phyloP scores from a whole-genome alignment of 2,329 filamentous ascomycete species.

The Thelonectria rubi region DNA sequence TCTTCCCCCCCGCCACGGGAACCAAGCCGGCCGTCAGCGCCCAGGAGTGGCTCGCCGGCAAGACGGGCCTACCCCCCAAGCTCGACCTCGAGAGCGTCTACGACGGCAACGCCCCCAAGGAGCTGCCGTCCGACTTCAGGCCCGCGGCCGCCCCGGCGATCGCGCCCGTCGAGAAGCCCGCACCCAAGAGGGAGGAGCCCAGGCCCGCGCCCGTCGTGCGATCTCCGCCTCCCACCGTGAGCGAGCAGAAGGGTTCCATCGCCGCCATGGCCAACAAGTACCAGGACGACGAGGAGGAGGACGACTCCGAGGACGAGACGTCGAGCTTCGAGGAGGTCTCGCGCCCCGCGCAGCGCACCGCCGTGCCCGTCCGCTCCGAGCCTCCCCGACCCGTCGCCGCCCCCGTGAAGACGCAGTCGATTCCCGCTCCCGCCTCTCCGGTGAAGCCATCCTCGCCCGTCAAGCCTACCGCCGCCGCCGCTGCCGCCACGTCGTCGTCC shows the following conservation, averaged over 20 bases:
- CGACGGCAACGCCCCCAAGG: conserved; percentile 81
- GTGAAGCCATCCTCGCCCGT: conserved; percentile 48
- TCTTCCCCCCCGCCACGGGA: conserved; percentile 88
- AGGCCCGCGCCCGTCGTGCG: conserved; percentile 58
- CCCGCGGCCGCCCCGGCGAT: conserved; percentile 58
- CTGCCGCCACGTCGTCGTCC: conserved; percentile 43
- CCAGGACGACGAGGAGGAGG: conserved; percentile 74
- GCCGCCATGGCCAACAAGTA: conserved; percentile 86
- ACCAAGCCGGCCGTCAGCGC: conserved; percentile 81
- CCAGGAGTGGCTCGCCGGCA: conserved; percentile 86
- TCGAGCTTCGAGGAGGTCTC: conserved; percentile 89
- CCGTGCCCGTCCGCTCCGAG: conserved; percentile 50
- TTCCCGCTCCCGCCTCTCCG: conserved; percentile 28
- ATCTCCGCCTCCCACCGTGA: conserved; percentile 72
- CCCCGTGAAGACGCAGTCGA: conserved; percentile 42
- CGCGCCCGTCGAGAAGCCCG: conserved; percentile 51
- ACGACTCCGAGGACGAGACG: conserved; percentile 70
- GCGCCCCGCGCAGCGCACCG: conserved; percentile 74
- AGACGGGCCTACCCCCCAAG: conserved; percentile 85
- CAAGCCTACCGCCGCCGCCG: conserved; percentile 36
- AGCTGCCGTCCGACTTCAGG: conserved; percentile 77
- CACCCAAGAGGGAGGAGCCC: conserved; percentile 50
- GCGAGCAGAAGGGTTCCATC: conserved; percentile 88
- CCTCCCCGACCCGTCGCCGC: conserved; percentile 52
- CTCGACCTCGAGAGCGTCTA: conserved; percentile 94